Evolutionary conservation across 2,329 filamentous ascomycete genomes (phyloP), one percentile per base, ranked within the genome.

Genomic region (Fusarium metavorans): DNA sequence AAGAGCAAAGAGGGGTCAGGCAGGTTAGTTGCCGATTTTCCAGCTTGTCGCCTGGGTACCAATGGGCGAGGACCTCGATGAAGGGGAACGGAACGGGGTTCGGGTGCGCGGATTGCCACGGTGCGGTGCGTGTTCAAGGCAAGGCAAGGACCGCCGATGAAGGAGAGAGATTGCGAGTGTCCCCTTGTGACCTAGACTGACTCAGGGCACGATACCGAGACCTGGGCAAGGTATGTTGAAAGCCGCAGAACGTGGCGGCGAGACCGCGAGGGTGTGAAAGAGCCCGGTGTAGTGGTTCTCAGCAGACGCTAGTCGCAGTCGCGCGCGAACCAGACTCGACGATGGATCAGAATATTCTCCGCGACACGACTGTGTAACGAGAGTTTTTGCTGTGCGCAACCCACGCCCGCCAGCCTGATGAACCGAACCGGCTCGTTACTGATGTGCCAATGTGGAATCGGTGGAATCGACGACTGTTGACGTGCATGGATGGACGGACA

Each of bases 201-300:
- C 72, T 79, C 77, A 72, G 75, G 58, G 45, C 70, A 66, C 43
- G 23, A 68, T 71, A 76, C 71, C 75, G 73, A 77, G 68, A 73
- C 68, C 70, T 77, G 62, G 64, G 63, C 68, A 67, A 69, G 73
- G 73, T 67, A 72, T 77, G 77, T 65, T 68, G 73, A 76, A 71
- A 71, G 72, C 72, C 66, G 72, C 68, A 71, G 74, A 79, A 77
- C 74, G 74, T 79, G 77, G 77, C 76, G 70, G 74, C 74, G 66
- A 79, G 71, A 75, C 76, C 71, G 77, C 72, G 71, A 79, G 71
- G 77, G 77, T 79, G 77, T 79, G 76, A 66, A 68, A 70, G 77
- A 79, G 78, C 76, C 78, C 77, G 73, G 72, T 71, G 68, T 73
- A 65, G 74, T 80, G 80, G 79, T 81, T 80, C 80, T 71, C 74